Evolutionary conservation across 2,329 filamentous ascomycete species (phyloP), one percentile per base, ranked within the genome.

Genomic region (Fusarium coffeatum): DNA sequence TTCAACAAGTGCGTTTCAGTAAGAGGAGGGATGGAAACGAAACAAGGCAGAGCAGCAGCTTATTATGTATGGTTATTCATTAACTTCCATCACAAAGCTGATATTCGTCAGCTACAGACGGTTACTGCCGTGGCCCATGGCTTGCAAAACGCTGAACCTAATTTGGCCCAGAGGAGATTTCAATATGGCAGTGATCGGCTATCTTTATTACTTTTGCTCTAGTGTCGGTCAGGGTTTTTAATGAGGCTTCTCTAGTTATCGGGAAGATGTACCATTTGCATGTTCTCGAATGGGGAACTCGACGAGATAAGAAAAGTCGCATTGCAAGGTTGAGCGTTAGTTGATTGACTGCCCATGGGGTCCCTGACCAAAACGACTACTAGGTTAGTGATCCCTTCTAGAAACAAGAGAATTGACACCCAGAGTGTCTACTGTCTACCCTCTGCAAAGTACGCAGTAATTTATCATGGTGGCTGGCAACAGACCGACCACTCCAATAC

Each of bases 281-380:
- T 69, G 32, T 59, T 46, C 41, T 22, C 28, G n/a, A 45, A 43
- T 58, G 30, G 57, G 53, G 37, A 69, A 64, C 67, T 57, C 10
- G 45, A 51, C 22, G 22, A 41, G 16, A 55, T 37, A 32, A 48
- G 18, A 30, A 48, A 48, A 58, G 50, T 53, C 30, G 37, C 42
- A 55, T 70, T 48, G 23, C 49, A 51, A 51, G 49, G 49, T 51
- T 51, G 22, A 34, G 16, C n/a, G 22, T 22, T 23, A 45, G 42
- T 45, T 25, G 15, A n/a, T n/a, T 43, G 20, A 23, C 22, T 16
- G 41, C 20, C 20, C 27, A 9, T 12, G 15, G 43, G 45, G 25
- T 28, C 45, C 18, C 16, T 47, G 25, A 47, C 13, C 22, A 28
- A 28, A 46, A 28, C 5, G 5, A 15, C 30, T 37, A 37, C 18